Percentiles rank a stretch among this genome's conserved stretches.
Conservation (phyloP, 768 basidiomycete species). For the Lactarius deliciosus region DNA sequence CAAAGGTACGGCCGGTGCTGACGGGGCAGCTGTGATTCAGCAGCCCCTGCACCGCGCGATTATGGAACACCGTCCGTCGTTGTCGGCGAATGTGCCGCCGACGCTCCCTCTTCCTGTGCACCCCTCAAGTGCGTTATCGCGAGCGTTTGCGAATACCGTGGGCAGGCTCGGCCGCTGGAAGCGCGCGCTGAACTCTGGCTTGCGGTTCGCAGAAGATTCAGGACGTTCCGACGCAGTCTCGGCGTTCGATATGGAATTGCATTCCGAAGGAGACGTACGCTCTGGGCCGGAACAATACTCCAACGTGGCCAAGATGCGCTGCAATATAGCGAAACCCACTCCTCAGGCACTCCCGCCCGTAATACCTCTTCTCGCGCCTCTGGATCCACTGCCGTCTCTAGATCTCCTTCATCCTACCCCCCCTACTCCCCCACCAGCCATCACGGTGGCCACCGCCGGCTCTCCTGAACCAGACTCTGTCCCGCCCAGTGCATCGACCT, state of each 20-base stretch:
- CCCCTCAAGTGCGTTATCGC: constrained; percentile 60
- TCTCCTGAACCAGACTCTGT: neutral
- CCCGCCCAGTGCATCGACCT: neutral
- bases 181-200: constrained; percentile 62
- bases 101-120: constrained; percentile 52
- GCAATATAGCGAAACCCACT: neutral
- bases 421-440: constrained; percentile 1
- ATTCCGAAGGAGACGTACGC: constrained; percentile 57
- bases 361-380: constrained; percentile 16
- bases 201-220: constrained; percentile 35
- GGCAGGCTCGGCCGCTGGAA: constrained; percentile 82
- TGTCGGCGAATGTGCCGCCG: constrained; percentile 39
- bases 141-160: constrained; percentile 78
- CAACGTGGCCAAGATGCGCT: constrained; percentile 46
- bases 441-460: neutral
- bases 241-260: constrained; percentile 69
- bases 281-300: constrained; percentile 69
- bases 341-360: constrained; percentile 25
- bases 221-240: constrained; percentile 47
- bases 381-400: constrained; percentile 21
- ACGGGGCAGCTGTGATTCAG: constrained; percentile 46
- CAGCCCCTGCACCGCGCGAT: constrained; percentile 58
- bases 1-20: constrained; percentile 13
- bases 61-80: constrained; percentile 45
- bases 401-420: constrained; percentile 5